Evolutionary conservation across 148 eudicot species (phyloP).

Genomic region (Nepenthes mirabilis): DNA sequence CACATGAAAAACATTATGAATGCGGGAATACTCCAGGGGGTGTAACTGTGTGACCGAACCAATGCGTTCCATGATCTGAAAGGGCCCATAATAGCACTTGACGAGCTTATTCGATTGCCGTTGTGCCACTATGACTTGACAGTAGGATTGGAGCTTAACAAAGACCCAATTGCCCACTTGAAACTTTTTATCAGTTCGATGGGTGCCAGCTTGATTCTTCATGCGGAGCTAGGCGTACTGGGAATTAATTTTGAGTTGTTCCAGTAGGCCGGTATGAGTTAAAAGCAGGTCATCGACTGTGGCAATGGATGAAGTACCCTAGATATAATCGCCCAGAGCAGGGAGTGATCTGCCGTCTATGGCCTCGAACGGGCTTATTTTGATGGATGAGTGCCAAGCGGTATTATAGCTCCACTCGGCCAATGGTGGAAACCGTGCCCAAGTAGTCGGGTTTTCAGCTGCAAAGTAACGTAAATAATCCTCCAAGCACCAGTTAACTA

Average conservation of each 20-base stretch:
- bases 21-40: neutral
- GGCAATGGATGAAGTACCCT: too few species aligned
- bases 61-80: neutral
- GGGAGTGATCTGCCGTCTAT: neutral
- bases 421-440: neutral
- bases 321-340: neutral
- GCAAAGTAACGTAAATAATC: neutral
- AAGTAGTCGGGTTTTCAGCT: neutral
- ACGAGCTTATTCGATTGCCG: neutral
- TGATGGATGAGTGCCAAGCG: neutral
- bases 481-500: neutral
- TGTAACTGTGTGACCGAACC: neutral
- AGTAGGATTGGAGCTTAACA: neutral
- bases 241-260: neutral
- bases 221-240: neutral
- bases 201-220: neutral
- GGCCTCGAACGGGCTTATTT: neutral
- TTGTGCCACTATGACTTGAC: neutral
- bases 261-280: neutral
- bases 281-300: too few species aligned
- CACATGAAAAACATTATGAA: too few species aligned
- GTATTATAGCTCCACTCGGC: neutral
- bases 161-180: neutral
- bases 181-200: neutral
- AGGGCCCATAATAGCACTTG: neutral